These are phyloP conservation scores for Vicia villosa DNA, from an alignment of 306 rosid genomes.

Conservation along the genomic window DNA sequence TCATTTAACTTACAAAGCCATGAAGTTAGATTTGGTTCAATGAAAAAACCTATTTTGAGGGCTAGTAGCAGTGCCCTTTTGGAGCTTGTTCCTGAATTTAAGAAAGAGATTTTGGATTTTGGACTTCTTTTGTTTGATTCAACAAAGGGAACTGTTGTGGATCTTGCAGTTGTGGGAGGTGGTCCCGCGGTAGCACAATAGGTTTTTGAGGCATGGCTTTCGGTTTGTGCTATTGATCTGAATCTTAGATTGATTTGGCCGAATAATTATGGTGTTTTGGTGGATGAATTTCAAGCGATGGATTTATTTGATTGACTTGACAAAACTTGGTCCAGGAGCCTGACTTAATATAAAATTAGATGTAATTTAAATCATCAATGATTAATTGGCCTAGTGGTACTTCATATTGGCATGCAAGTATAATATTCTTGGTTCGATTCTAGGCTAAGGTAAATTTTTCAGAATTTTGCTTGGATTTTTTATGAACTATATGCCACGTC, in stretches of 20 bases:
- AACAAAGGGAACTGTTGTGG: constrained; percentile 73
- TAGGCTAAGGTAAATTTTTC: too few species aligned
- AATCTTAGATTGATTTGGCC: constrained; percentile 95
- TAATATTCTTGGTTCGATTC: too few species aligned
- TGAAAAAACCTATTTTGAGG: constrained; percentile 57
- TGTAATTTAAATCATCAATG: too few species aligned
- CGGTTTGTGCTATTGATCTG: constrained; percentile 87
- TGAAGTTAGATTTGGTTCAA: constrained; percentile 63
- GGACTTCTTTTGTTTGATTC: constrained; percentile 90
- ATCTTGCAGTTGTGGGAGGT: constrained; percentile 95
- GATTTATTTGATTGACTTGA: constrained; percentile 95
- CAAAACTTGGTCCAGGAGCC: constrained; percentile 92
- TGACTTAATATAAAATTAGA: too few species aligned
- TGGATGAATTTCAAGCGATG: constrained; percentile 96
- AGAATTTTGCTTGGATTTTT: too few species aligned
- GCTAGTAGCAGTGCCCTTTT: constrained; percentile 68
- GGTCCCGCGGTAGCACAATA: constrained; percentile 99
- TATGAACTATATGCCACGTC: too few species aligned
- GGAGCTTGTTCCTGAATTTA: constrained; percentile 94
- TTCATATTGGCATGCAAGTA: too few species aligned
- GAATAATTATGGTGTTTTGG: constrained; percentile 99
- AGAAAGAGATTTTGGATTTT: constrained; percentile 84
- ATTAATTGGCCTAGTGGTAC: too few species aligned
- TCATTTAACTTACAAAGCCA: constrained; percentile 56
- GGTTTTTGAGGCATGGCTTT: constrained; percentile 92